Evolutionary conservation across 208 protist species (phyloP), one percentile per base, ranked within the genome.

Genomic region (Endotrypanum monterogeii): DNA sequence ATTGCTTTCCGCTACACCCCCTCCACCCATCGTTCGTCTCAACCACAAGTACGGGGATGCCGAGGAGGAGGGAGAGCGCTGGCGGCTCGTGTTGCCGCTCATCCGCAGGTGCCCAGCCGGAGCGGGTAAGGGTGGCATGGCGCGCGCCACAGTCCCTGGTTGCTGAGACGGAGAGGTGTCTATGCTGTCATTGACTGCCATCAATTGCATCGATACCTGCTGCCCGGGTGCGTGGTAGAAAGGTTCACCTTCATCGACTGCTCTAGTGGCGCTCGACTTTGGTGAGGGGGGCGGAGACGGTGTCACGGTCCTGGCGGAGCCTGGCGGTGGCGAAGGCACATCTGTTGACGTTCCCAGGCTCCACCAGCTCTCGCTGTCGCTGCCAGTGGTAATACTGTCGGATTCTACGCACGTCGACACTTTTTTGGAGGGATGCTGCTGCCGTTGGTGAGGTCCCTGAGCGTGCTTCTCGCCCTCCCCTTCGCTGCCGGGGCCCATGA

Each of bases 51-150:
- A 56, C 16, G 77, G 61, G 8, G 39, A 30, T 1, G 46, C 65
- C 20, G 41, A 54, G 9, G 65, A 9, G 32, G 66, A 62, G 48
- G 77, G 71, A 25, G 76, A 79, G 14, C 68, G 23, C 41, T 48
- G 35, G 18, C 67, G 68, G 37, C 73, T 73, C 18, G 55, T 75
- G 65, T 44, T 44, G 71, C 79, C 60, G 41, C 67, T 35, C 74
- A 79, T 84, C 8, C 70, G 56, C 8, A 79, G 69, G 57, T 63
- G 80, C 0, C 71, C 74, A 2, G 70, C 32, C 16, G 74, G 60
- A 12, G 60, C 16, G n/a, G 67, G 48, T 44, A 52, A 44, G 16
- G 66, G 39, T 28, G 18, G 50, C 4, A 50, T 23, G 41, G 32
- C 46, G 39, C 20, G 23, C 66, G 66, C 41, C 30, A 30, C 25